Evolutionary conservation across 2,329 filamentous ascomycete species (phyloP), one percentile per base, ranked within the genome.

Genomic region (Colletotrichum chrysophilum): DNA sequence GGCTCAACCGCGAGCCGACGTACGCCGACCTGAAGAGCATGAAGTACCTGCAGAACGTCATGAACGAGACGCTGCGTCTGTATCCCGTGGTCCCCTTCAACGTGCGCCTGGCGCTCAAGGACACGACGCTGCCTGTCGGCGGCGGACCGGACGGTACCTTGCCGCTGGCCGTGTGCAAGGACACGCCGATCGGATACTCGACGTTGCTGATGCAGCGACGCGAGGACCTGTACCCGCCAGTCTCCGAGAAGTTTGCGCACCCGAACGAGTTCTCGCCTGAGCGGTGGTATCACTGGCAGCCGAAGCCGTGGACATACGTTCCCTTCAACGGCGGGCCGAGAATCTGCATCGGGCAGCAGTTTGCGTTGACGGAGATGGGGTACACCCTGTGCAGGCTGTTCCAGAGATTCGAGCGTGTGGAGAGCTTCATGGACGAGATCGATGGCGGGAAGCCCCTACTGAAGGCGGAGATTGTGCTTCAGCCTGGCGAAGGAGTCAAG

Each of bases 21-120:
- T 98, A 97, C 83, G 89, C 91, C 14, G 91, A 98, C 81, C 89
- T 98, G 75, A 98, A 98, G 87, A 89, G 89, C 78, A 98, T 98
- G 95, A 93, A 94, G 80, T 98, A 96, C 83, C 90, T 97, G 74
- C 88, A 92, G 83, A 88, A 93, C 79, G 86, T 94, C 66, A 89
- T 97, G 79, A 94, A 95, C 85, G 95, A 97, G 85, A 94, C 92
- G 0, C 89, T 96, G 75, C 92, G 95, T 16, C 85, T 96, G 13
- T 95, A 96, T 83, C 95, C 95, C 1, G 89, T 91, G 16, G 94
- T 97, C 2, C 95, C 95, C 2, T 94, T 94, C 87, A 97, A 97
- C 84, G 90, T 95, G 67, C 93, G 95, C 77, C 86, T 93, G 36
- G 91, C 94, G 14, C 88, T 95, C 14, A 89, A 88, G 74, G 93